These are phyloP conservation scores for Boletus huronensis DNA, from an alignment of 768 basidiomycete genomes.

Conservation along the genomic window DNA sequence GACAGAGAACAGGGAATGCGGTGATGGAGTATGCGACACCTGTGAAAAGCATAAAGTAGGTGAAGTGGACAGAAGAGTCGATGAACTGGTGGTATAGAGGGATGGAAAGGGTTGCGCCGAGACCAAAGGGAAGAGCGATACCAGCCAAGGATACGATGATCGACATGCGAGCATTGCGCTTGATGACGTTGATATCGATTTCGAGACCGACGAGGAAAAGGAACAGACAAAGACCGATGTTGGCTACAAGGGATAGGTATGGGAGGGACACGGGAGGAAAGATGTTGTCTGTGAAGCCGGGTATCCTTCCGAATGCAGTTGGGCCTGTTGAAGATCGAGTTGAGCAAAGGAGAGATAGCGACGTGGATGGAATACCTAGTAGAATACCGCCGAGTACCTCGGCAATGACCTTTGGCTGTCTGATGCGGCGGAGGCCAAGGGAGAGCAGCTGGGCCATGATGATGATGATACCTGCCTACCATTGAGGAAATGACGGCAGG, in stretches of 20 bases:
- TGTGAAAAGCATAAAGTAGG: constrained; percentile 91
- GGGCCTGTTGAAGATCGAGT: constrained; percentile 25
- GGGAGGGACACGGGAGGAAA: constrained; percentile 72
- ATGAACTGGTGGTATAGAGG: constrained; percentile 52
- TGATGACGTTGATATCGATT: constrained; percentile 79
- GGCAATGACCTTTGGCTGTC: constrained; percentile 83
- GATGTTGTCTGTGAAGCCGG: constrained; percentile 81
- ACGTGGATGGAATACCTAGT: constrained; percentile 58
- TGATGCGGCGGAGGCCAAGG: constrained; percentile 64
- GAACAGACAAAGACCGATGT: constrained; percentile 85
- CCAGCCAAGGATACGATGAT: constrained; percentile 74
- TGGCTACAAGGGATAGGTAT: constrained; percentile 82
- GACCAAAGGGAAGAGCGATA: constrained; percentile 82
- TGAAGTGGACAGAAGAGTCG: constrained; percentile 62
- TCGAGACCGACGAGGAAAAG: constrained; percentile 92
- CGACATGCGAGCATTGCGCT: constrained; percentile 68
- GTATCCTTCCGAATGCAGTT: constrained; percentile 75
- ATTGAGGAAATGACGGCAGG: neutral
- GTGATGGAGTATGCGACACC: constrained; percentile 90
- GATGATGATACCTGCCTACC: constrained; percentile 69
- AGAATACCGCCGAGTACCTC: constrained; percentile 88
- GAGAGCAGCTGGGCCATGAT: constrained; percentile 73
- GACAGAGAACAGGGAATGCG: constrained; percentile 80
- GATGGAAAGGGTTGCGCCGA: constrained; percentile 72
- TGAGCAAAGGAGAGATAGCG: neutral